Percentiles rank a stretch among this genome's conserved stretches.
Conservation (phyloP, 306 rosid species). For the Lathyrus sativus region DNA sequence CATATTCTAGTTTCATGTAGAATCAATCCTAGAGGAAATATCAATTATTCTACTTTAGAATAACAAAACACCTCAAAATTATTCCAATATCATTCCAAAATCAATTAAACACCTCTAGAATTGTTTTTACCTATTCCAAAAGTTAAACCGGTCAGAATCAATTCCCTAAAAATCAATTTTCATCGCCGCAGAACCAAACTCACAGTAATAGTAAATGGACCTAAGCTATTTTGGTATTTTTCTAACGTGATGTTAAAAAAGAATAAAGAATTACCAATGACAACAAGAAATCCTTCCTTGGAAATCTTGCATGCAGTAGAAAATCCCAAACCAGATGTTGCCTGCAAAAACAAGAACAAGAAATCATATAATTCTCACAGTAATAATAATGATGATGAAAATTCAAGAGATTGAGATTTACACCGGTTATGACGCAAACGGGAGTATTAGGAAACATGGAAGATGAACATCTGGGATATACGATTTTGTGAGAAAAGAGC, state of each 20-base stretch:
- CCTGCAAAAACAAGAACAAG: slow-evolving; percentile 47
- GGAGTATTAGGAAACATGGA: slow-evolving; percentile 43
- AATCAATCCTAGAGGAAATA: too few species aligned
- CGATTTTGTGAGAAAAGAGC: slow-evolving; percentile 35
- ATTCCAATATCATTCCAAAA: too few species aligned
- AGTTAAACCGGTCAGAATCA: too few species aligned
- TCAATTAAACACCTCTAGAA: too few species aligned
- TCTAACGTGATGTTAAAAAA: slow-evolving; percentile 19
- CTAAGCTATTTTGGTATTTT: too few species aligned
- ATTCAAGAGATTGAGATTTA: slow-evolving; percentile 37
- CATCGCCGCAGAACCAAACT: too few species aligned
- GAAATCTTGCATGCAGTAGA: slow-evolving; percentile 76
- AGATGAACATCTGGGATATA: slow-evolving; percentile 47
- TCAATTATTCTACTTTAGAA: too few species aligned
- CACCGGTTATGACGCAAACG: slow-evolving; percentile 84
- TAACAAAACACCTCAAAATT: too few species aligned
- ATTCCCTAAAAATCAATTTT: too few species aligned
- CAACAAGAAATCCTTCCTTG: slow-evolving; percentile 66
- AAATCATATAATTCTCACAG: neutral
- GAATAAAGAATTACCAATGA: slow-evolving; percentile 56
- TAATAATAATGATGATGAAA: neutral
- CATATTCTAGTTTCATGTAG: too few species aligned
- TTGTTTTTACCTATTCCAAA: too few species aligned
- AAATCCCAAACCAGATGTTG: slow-evolving; percentile 90
- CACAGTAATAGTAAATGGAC: too few species aligned